These are phyloP conservation scores for Globisporangium recalcitrans DNA, from an alignment of 352 stramenopile genomes.

Conservation along the genomic window DNA sequence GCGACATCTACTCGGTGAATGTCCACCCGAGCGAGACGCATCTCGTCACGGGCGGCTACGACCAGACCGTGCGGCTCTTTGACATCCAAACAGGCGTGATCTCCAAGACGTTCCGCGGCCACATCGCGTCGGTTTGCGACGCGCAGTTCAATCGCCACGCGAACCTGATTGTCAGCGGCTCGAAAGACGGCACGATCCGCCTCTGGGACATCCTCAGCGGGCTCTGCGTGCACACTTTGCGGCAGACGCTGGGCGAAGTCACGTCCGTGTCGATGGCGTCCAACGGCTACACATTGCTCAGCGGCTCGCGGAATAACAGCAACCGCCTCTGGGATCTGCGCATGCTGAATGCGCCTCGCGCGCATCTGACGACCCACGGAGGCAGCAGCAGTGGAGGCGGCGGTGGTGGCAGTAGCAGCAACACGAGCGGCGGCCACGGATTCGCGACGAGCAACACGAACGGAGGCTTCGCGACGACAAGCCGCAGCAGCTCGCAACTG, in stretches of 20 bases:
- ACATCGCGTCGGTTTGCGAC: constrained; percentile 80
- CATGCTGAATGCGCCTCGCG: constrained; percentile 71
- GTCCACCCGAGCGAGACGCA: constrained; percentile 84
- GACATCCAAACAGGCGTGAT: constrained; percentile 71
- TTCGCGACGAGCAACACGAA: constrained; percentile 9
- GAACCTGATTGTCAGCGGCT: constrained; percentile 83
- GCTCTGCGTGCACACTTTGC: constrained; percentile 80
- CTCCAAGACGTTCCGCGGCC: constrained; percentile 74
- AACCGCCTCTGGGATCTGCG: constrained; percentile 87
- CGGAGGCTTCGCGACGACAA: constrained; percentile 15
- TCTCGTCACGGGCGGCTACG: constrained; percentile 81
- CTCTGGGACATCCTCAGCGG: constrained; percentile 87
- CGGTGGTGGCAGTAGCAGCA: constrained; percentile 7
- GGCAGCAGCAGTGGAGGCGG: neutral
- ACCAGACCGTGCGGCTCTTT: constrained; percentile 83
- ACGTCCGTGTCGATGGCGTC: constrained; percentile 82
- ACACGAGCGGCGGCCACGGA: neutral
- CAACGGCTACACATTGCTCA: constrained; percentile 77
- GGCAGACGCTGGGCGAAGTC: constrained; percentile 82
- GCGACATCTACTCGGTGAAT: constrained; percentile 84
- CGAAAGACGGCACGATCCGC: constrained; percentile 82
- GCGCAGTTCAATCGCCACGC: constrained; percentile 85
- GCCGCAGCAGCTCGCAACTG: constrained; percentile 16
- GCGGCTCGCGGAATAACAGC: constrained; percentile 83
- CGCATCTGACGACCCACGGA: constrained; percentile 30